Evolutionary conservation across 179 eudicot species (phyloP).

Genomic region (Camellia oleifera): DNA sequence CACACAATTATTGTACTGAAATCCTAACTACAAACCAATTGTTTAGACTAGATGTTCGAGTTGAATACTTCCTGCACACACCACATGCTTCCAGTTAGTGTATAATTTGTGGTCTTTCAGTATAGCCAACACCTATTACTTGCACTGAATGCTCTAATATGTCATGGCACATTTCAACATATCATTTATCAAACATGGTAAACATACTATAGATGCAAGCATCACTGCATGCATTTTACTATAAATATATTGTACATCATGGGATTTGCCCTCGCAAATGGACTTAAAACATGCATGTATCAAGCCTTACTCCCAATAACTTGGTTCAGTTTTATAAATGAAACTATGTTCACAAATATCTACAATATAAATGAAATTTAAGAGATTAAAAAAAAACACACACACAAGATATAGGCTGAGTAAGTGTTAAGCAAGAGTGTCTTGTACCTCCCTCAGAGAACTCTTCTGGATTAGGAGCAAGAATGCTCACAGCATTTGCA

Average conservation of each 20-base stretch:
- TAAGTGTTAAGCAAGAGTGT: background rate
- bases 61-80: background rate
- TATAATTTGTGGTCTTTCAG: background rate
- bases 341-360: background rate
- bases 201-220: background rate
- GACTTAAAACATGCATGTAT: background rate
- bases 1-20: background rate
- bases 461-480: conserved; percentile 52
- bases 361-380: background rate
- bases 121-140: background rate
- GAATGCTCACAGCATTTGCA: conserved; percentile 75
- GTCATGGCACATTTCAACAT: background rate
- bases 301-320: background rate
- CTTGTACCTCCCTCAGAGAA: conserved; percentile 47
- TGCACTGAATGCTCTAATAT: background rate
- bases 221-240: background rate
- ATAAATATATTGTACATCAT: background rate
- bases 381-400: background rate
- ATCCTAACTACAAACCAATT: background rate
- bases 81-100: background rate
- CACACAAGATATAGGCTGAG: background rate
- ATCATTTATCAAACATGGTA: background rate
- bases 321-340: background rate
- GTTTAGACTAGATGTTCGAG: background rate
- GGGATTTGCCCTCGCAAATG: background rate